phyloP scores from a whole-genome alignment of 202 grass and related monocot species.

The Elaeis oleifera region DNA sequence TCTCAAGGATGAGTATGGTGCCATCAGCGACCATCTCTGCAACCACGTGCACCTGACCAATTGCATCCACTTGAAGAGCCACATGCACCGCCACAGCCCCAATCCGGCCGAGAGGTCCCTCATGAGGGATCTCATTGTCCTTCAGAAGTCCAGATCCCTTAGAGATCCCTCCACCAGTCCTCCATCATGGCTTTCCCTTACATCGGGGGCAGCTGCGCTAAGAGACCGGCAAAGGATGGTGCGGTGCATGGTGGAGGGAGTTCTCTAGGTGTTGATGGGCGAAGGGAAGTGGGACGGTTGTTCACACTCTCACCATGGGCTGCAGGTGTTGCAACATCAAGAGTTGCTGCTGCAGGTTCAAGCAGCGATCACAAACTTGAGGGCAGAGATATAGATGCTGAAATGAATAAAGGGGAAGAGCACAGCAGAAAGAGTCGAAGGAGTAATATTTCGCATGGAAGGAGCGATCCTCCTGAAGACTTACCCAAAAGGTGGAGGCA shows the following conservation, averaged over 20 bases:
- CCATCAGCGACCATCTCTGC: slow-evolving; percentile 33
- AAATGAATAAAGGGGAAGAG: slow-evolving; percentile 1
- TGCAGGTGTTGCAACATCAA: slow-evolving; percentile 1
- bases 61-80: slow-evolving; percentile 78
- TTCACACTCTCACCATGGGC: slow-evolving; percentile 36
- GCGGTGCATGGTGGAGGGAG: slow-evolving; percentile 21
- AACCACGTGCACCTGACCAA: slow-evolving; percentile 74
- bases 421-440: background rate
- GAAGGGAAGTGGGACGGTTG: slow-evolving; percentile 30
- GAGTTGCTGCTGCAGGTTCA: background rate
- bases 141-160: slow-evolving; percentile 70
- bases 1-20: background rate
- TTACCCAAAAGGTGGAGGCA: background rate
- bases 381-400: background rate
- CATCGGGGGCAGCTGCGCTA: background rate
- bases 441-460: background rate
- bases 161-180: slow-evolving; percentile 62
- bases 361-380: background rate
- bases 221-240: slow-evolving; percentile 2
- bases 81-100: slow-evolving; percentile 31
- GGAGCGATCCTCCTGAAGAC: background rate
- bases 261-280: slow-evolving; percentile 16
- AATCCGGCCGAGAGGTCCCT: slow-evolving; percentile 42
- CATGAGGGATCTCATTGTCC: slow-evolving; percentile 66
- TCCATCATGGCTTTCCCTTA: slow-evolving; percentile 38